phyloP scores from a whole-genome alignment of 805 yeast genomes.

The Teunomyces kruisii region DNA sequence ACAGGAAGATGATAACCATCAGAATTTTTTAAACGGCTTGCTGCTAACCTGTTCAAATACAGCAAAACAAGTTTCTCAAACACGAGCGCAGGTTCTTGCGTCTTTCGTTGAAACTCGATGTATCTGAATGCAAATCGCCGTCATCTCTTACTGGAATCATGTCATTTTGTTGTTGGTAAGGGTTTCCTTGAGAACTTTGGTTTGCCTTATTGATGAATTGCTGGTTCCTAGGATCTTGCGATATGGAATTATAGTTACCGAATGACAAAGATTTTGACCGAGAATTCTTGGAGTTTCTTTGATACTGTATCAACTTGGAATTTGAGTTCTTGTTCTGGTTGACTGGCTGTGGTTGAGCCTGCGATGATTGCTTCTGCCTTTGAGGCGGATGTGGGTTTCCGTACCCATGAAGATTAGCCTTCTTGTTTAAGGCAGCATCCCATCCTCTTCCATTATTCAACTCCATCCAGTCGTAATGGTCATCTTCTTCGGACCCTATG shows the following conservation, averaged over 20 bases:
- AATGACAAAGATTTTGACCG: slow-evolving; percentile 15
- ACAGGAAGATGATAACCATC: neutral
- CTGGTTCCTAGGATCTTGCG: slow-evolving; percentile 18
- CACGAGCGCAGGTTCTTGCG: slow-evolving; percentile 9
- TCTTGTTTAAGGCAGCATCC: slow-evolving; percentile 86
- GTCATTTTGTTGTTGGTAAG: slow-evolving; percentile 27
- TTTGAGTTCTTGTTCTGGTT: slow-evolving; percentile 3
- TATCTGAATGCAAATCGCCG: slow-evolving; percentile 39
- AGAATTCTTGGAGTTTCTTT: slow-evolving; percentile 13
- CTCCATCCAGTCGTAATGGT: slow-evolving; percentile 97
- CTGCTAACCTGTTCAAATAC: neutral
- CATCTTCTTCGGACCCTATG: slow-evolving; percentile 66
- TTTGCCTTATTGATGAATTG: slow-evolving; percentile 19
- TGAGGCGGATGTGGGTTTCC: slow-evolving; percentile 87
- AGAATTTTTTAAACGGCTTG: neutral
- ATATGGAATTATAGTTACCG: slow-evolving; percentile 20
- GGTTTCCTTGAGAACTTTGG: slow-evolving; percentile 16
- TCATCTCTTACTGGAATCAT: slow-evolving; percentile 35
- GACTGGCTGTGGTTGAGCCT: slow-evolving; percentile 17
- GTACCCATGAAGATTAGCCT: slow-evolving; percentile 92
- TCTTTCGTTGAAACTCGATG: slow-evolving; percentile 29
- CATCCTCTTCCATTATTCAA: slow-evolving; percentile 94
- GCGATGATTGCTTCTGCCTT: slow-evolving; percentile 9
- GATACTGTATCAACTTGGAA: slow-evolving; percentile 11
- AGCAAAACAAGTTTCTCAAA: slow-evolving; percentile 3